These are phyloP conservation scores for Vaccinium vitisidaea DNA, from an alignment of 148 eudicot species.

Conservation along the genomic window DNA sequence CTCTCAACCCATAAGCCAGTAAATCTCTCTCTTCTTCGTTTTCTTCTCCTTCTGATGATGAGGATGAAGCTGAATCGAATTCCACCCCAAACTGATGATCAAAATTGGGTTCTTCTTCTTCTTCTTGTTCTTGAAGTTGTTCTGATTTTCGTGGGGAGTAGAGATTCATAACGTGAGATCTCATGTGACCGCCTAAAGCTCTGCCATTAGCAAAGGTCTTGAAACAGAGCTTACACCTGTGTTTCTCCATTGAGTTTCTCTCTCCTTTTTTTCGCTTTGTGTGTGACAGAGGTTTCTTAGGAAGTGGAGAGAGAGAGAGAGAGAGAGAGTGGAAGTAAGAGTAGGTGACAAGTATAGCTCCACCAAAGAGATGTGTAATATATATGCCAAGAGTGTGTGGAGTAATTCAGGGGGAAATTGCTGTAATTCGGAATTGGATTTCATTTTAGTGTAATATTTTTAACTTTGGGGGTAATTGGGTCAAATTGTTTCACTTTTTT, in stretches of 20 bases:
- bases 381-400: background rate
- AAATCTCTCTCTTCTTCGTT: slow-evolving; percentile 18
- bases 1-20: slow-evolving; percentile 21
- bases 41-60: slow-evolving; percentile 5
- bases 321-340: slow-evolving; percentile 29
- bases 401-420: background rate
- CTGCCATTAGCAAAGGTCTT: slow-evolving; percentile 60
- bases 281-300: background rate
- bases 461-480: background rate
- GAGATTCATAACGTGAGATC: slow-evolving; percentile 63
- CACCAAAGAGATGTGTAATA: slow-evolving; percentile 32
- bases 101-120: background rate
- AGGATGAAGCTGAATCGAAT: slow-evolving; percentile 16
- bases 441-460: background rate
- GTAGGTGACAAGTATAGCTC: slow-evolving; percentile 78
- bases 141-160: slow-evolving; percentile 21
- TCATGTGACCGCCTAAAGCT: slow-evolving; percentile 94
- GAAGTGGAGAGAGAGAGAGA: slow-evolving; percentile 33
- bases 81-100: slow-evolving; percentile 13
- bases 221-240: slow-evolving; percentile 62
- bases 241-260: slow-evolving; percentile 45
- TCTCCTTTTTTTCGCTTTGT: background rate
- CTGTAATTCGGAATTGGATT: background rate
- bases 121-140: background rate
- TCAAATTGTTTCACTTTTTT: slow-evolving; percentile 2